Percentiles rank a stretch among this genome's conserved stretches.
These are phyloP conservation scores for Erythrophleum fordii DNA, from an alignment of 306 rosid species.

Conservation along the genomic window DNA sequence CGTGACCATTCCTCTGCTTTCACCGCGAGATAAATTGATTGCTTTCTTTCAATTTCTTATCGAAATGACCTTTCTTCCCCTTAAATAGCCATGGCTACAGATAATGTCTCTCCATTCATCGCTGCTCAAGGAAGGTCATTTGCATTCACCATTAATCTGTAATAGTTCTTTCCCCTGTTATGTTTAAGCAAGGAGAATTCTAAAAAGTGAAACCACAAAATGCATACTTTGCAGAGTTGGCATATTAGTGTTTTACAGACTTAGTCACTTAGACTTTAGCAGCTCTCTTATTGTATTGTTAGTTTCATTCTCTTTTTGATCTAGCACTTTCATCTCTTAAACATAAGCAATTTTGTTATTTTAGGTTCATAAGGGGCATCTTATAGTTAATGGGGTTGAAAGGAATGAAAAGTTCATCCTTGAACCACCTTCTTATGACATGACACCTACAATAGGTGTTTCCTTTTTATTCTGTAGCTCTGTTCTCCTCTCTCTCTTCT, in stretches of 20 bases:
- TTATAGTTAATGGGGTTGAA: constrained; percentile 89
- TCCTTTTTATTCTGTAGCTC: not conserved
- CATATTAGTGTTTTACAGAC: not conserved
- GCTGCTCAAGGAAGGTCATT: too few relatives aligned
- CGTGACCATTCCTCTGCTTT: too few relatives aligned
- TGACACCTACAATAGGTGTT: constrained; percentile 80
- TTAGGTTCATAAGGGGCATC: constrained; percentile 91
- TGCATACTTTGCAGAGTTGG: not conserved
- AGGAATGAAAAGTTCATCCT: constrained; percentile 80
- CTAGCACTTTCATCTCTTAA: not conserved
- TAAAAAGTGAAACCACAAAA: too few relatives aligned
- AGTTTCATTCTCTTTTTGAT: constrained; percentile 18
- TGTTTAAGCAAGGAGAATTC: too few relatives aligned
- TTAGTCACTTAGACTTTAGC: not conserved
- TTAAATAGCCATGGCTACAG: too few relatives aligned
- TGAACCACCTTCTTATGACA: constrained; percentile 82
- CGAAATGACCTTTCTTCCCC: too few relatives aligned
- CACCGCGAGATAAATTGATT: too few relatives aligned
- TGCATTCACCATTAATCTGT: too few relatives aligned
- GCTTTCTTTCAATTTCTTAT: too few relatives aligned
- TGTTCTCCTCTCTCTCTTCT: constrained; percentile 2
- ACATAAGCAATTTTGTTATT: constrained; percentile 16
- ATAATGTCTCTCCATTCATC: too few relatives aligned
- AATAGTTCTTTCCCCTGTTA: too few relatives aligned
- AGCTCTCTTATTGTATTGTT: not conserved